Evolutionary conservation across 192 early-diverging fungal species (phyloP), one percentile per base, ranked within the genome.

Genomic region (Entophlyctis luteolus): DNA sequence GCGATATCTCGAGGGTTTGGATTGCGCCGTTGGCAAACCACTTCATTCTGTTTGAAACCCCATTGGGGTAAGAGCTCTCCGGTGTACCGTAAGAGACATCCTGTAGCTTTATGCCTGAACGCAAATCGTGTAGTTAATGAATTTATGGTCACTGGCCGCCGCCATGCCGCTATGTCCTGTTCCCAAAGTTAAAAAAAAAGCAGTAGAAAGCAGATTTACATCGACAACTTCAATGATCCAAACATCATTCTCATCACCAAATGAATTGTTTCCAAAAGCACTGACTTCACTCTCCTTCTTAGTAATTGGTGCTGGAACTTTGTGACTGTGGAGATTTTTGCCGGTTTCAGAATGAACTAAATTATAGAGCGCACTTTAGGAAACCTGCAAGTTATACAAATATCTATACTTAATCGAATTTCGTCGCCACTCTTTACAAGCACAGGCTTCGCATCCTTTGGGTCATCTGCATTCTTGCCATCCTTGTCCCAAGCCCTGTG

Each of bases 11-110:
- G 10, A 1, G 59, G 35, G 32, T 65, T 23, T n/a, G 82, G 77
- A 50, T 86, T 87, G 20, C 79, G 75, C 60, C 88, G 83, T 62
- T 96, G 90, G 77, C 95, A 99, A 16, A 82, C 81, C 6, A 96
- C 90, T 68, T 98, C 97, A 18, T 84, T 78, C 80, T 99, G 97
- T 70, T 84, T 88, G 83, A 91, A 97, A 22, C 94, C 97, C 97
- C 97, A 99, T 74, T 96, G 83, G 10, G 97, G 97, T 32, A 98
- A 81, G 39, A 78, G 75, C n/a, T 82, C 83, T 29, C 88, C 86
- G 33, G 86, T 77, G 3, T 92, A 84, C 2, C 88, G 81, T 58
- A 99, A 77, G 23, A 88, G 75, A 68, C 97, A 99, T 39, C 86
- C 86, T 22, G 86, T 74, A 32, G 71, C 48, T 1, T 73, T 59